A percentile compares a stretch with the other conserved stretches of the same genome.
These are phyloP conservation scores for Cyanidioschyzon merolae DNA, from an alignment of 23 red algal genomes.

Conservation along the genomic window DNA sequence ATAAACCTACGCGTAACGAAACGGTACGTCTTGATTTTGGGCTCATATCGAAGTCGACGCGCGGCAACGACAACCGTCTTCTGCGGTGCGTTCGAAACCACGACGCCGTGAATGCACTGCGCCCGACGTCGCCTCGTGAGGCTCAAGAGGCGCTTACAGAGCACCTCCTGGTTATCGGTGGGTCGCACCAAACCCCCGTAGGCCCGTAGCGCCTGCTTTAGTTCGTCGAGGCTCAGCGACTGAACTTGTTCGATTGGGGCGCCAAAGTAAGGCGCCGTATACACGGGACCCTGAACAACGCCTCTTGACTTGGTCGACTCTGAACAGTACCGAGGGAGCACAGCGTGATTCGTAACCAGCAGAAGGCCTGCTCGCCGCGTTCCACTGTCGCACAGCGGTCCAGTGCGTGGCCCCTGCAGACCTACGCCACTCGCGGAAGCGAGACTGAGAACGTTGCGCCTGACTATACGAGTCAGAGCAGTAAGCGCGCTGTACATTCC, in stretches of 20 bases:
- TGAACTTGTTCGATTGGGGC: constrained; percentile 14
- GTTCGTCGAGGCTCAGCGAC: constrained; percentile 15
- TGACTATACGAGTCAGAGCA: too few species aligned
- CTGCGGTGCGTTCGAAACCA: constrained; percentile 48
- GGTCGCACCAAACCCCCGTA: constrained; percentile 50
- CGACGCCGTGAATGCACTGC: constrained; percentile 48
- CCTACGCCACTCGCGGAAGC: too few species aligned
- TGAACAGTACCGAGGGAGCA: too few species aligned
- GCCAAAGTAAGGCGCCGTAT: constrained; percentile 53
- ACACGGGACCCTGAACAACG: constrained; percentile 21
- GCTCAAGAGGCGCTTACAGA: constrained; percentile 22
- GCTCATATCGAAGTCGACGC: constrained; percentile 20
- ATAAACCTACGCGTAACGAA: constrained; percentile 51
- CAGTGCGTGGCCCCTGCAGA: too few species aligned
- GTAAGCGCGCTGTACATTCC: too few species aligned
- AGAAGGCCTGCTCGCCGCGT: too few species aligned
- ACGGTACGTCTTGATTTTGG: constrained; percentile 36
- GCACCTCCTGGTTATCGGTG: constrained; percentile 6
- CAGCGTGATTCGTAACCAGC: too few species aligned
- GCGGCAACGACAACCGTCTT: constrained; percentile 60
- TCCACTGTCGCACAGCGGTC: too few species aligned
- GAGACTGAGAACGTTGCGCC: too few species aligned
- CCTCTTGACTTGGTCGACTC: too few species aligned
- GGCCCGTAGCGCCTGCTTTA: constrained; percentile 25
- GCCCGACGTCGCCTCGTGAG: constrained; percentile 25